phyloP scores from a whole-genome alignment of 108 stramenopile genomes.

The Nannochloropsis gaditana region DNA sequence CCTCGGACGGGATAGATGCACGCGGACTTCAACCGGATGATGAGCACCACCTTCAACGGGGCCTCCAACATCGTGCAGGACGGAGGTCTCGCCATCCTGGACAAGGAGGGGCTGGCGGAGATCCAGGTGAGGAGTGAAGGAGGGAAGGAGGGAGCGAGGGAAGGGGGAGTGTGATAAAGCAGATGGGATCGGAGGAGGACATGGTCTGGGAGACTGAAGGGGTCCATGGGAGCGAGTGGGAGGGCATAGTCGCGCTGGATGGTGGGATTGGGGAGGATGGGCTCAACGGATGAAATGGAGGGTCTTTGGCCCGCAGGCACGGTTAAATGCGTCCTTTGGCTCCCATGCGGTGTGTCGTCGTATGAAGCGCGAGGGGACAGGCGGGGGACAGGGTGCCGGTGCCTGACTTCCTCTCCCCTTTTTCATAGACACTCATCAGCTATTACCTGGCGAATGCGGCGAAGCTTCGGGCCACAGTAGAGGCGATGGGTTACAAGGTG shows the following conservation, averaged over 20 bases:
- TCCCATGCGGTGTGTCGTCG: too few relatives aligned
- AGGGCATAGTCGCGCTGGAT: too few relatives aligned
- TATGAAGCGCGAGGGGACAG: too few relatives aligned
- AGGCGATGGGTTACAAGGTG: slow-evolving; percentile 39
- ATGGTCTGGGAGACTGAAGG: too few relatives aligned
- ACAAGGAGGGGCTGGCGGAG: slow-evolving; percentile 82
- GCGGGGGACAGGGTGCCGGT: too few relatives aligned
- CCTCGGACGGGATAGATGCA: slow-evolving; percentile 35
- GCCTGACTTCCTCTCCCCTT: neutral
- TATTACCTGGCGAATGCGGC: slow-evolving; percentile 93
- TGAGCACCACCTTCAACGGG: slow-evolving; percentile 95
- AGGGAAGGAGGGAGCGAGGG: neutral
- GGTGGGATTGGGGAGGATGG: too few relatives aligned
- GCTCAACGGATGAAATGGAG: too few relatives aligned
- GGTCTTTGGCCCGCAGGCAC: neutral
- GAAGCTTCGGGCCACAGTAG: slow-evolving; percentile 63
- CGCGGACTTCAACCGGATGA: slow-evolving; percentile 91
- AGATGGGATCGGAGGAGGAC: neutral
- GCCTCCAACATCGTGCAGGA: slow-evolving; percentile 92
- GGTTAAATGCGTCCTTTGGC: neutral
- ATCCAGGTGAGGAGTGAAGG: slow-evolving; percentile 55
- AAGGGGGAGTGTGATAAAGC: neutral
- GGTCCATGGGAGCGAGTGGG: too few relatives aligned
- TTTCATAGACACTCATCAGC: slow-evolving; percentile 76
- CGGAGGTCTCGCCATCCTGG: slow-evolving; percentile 86